Evolutionary conservation across 2,329 filamentous ascomycete species (phyloP).

Genomic region (Bipolaris sorokiniana): DNA sequence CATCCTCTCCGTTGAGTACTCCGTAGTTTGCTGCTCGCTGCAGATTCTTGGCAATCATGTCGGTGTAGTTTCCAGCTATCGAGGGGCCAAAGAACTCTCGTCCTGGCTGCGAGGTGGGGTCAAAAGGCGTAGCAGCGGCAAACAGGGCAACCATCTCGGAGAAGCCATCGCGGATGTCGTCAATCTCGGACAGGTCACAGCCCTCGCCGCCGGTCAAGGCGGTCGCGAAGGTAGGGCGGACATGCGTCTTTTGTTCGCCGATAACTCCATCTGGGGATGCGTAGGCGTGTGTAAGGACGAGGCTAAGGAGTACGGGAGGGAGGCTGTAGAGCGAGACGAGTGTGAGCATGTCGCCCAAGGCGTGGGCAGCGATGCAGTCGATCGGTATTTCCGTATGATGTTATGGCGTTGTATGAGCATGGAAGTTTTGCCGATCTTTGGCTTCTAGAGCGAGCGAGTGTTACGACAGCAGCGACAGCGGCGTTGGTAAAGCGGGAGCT

Average conservation of each 20-base stretch:
- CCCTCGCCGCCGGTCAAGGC: slow-evolving; percentile 41
- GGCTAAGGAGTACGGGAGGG: slow-evolving; percentile 28
- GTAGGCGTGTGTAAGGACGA: slow-evolving; percentile 29
- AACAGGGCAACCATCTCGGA: slow-evolving; percentile 43
- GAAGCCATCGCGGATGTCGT: slow-evolving; percentile 40
- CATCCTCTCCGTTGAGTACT: slow-evolving; percentile 29
- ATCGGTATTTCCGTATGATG: slow-evolving; percentile 5
- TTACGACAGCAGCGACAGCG: not conserved
- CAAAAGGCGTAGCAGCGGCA: slow-evolving; percentile 31
- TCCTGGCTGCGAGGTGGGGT: slow-evolving; percentile 30
- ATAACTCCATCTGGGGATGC: slow-evolving; percentile 35
- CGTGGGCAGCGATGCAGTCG: slow-evolving; percentile 5
- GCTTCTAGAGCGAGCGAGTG: slow-evolving; percentile 1
- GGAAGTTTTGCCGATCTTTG: slow-evolving; percentile 10
- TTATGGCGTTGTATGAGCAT: slow-evolving; percentile 7
- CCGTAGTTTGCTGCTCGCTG: slow-evolving; percentile 39
- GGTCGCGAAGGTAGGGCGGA: slow-evolving; percentile 27
- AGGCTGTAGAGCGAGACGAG: slow-evolving; percentile 28
- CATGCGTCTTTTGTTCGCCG: slow-evolving; percentile 27
- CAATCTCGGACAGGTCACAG: slow-evolving; percentile 34
- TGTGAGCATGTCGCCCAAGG: slow-evolving; percentile 30
- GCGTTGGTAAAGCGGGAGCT: slow-evolving; percentile 2
- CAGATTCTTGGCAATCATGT: slow-evolving; percentile 38
- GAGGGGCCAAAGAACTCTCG: slow-evolving; percentile 39
- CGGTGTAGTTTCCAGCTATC: slow-evolving; percentile 35